Conservation (phyloP, 1,139 yeast genomes). For the Pichia sp. region DNA sequence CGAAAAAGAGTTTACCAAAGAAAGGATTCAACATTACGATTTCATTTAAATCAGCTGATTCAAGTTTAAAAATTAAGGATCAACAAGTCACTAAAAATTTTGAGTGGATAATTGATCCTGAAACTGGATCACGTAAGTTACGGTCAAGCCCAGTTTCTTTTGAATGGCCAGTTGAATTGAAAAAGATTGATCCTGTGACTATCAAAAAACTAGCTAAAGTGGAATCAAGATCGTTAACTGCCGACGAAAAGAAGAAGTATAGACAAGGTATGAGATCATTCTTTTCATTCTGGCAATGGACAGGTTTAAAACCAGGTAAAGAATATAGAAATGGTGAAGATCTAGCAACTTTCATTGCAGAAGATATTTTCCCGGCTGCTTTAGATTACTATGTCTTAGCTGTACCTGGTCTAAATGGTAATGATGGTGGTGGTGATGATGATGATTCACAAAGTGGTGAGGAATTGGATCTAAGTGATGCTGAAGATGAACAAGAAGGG, state of each 20-base stretch:
- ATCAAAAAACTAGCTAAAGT: slow-evolving; percentile 36
- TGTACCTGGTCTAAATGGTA: slow-evolving; percentile 50
- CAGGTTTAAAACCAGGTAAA: slow-evolving; percentile 65
- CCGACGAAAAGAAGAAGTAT: slow-evolving; percentile 53
- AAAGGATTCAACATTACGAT: slow-evolving; percentile 51
- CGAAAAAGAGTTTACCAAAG: slow-evolving; percentile 30
- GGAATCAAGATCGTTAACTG: slow-evolving; percentile 14
- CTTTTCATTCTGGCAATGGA: slow-evolving; percentile 72
- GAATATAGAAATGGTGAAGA: slow-evolving; percentile 71
- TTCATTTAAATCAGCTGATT: slow-evolving; percentile 37
- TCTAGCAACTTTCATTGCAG: slow-evolving; percentile 53
- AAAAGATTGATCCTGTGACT: slow-evolving; percentile 44
- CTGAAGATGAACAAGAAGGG: slow-evolving; percentile 26
- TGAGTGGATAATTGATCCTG: slow-evolving; percentile 34
- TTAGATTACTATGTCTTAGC: slow-evolving; percentile 70
- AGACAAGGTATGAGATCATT: slow-evolving; percentile 67
- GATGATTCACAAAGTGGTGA: slow-evolving; percentile 48
- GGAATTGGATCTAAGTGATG: slow-evolving; percentile 49
- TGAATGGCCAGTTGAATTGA: slow-evolving; percentile 54
- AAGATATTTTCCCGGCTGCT: slow-evolving; percentile 66
- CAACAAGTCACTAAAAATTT: slow-evolving; percentile 54
- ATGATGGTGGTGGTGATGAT: slow-evolving; percentile 40
- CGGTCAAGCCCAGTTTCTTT: slow-evolving; percentile 42
- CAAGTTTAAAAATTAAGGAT: slow-evolving; percentile 32
- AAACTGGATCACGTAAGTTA: slow-evolving; percentile 48